These are phyloP conservation scores for Diphasiastrum complanatum DNA, from an alignment of 83 land plant genomes.

Conservation along the genomic window DNA sequence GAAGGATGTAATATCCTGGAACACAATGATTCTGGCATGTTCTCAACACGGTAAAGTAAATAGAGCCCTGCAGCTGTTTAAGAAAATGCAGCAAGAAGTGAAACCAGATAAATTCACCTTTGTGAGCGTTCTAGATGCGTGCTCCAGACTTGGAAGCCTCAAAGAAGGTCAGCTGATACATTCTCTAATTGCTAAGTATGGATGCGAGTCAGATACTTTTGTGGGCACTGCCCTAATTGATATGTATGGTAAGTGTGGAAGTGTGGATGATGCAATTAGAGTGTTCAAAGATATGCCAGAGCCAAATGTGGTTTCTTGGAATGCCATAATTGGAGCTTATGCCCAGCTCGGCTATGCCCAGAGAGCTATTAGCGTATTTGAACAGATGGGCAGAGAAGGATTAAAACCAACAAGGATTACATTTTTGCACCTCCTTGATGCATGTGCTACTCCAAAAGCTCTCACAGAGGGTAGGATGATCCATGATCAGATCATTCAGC, in stretches of 20 bases:
- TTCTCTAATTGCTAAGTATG: conserved; percentile 19
- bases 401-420: conserved; percentile 27
- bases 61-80: conserved; percentile 22
- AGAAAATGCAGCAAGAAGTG: conserved; percentile 23
- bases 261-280: conserved; percentile 16
- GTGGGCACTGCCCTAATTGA: conserved; percentile 29
- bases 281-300: conserved; percentile 29
- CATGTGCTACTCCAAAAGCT: conserved; percentile 34
- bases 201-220: conserved; percentile 15
- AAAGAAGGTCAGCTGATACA: conserved; percentile 28
- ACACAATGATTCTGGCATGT: conserved; percentile 28
- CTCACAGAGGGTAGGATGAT: conserved; percentile 30
- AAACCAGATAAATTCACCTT: conserved; percentile 26
- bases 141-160: conserved; percentile 19
- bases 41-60: background rate
- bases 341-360: conserved; percentile 11
- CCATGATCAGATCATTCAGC: conserved; percentile 2
- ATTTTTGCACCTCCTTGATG: conserved; percentile 26
- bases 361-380: conserved; percentile 21
- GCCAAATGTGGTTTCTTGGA: conserved; percentile 23
- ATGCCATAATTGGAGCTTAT: conserved; percentile 36
- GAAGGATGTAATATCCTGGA: too few species aligned
- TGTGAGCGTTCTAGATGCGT: conserved; percentile 26
- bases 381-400: conserved; percentile 15
- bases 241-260: conserved; percentile 35